Evolutionary conservation across 2,329 filamentous ascomycete genomes (phyloP), one percentile per base, ranked within the genome.

Genomic region (Mariannaea sp.): DNA sequence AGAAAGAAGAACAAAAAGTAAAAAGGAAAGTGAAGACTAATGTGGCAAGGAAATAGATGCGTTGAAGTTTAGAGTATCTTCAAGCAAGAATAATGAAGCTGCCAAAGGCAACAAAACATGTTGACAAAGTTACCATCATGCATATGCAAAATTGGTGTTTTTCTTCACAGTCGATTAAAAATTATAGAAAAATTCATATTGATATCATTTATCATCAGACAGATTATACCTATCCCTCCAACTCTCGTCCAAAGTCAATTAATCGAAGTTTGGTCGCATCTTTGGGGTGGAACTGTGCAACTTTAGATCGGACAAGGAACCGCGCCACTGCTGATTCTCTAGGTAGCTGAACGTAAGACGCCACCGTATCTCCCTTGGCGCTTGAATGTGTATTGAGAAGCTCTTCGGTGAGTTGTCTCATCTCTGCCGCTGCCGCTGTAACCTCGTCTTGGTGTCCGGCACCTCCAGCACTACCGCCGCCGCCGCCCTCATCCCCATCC

Each of bases 241-340:
- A 65, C 58, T 86, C 84, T 53, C 80, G 79, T 13, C 84, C 84
- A 75, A 87, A 87, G 67, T 87, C 84, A 40, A 88, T 71, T 40
- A 88, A 68, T 43, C 80, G 77, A 45, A 88, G 69, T 65, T 73
- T 78, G 35, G 75, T 80, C 12, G 85, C 83, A 70, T 88, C 84
- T 57, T 76, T 81, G 3, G 83, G 84, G 61, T 88, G 84, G 60
- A 87, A 86, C 61, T 84, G 80, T 3, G 85, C 85, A 33, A 86
- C 84, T 64, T 86, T 86, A 30, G 83, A 84, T 49, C 85, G 73
- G 27, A 87, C 82, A 17, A 88, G 72, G 62, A 87, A 87, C 57
- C 85, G 78, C 2, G 80, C 81, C 10, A 83, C 82, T 2, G 85
- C 83, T 39, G 84, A 83, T 64, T 88, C 85, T 51, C 79, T 77